Evolutionary conservation across 2,329 filamentous ascomycete species (phyloP), one percentile per base, ranked within the genome.

Genomic region (Cryphonectria radicalis): DNA sequence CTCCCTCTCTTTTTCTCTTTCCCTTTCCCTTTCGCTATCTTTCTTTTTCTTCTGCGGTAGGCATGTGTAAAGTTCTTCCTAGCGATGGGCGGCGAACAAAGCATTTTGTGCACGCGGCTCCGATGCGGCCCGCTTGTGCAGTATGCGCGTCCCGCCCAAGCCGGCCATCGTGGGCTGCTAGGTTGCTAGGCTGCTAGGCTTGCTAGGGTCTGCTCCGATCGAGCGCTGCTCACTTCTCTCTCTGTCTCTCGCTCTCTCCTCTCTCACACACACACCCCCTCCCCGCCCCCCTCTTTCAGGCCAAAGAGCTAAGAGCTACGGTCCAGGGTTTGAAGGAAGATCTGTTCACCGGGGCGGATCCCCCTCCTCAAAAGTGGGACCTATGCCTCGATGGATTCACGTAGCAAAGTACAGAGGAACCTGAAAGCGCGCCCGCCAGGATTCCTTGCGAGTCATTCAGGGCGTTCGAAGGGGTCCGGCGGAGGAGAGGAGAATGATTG

Each of bases 41-140:
- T 13, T 43, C 42, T 43, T 19, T 46, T 22, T 22, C 17, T 50
- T 19, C 28, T 37, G 64, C 46, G 43, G 43, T 32, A 28, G 19
- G n/a, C 25, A 32, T 40, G 10, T 40, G 8, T 40, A 10, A 35
- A 55, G 60, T 42, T 55, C 50, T 43, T 69, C 59, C n/a, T 19
- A 28, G 46, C 46, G 53, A 60, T 37, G 70, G 42, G 55, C 70
- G 59, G 46, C 22, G 59, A 59, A 67, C 67, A 67, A 59, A 60
- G 57, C 67, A 19, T 64, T 42, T 70, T 72, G 70, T 70, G 63
- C 67, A 62, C 65, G 60, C 66, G 62, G 63, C 70, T 70, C 22
- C 59, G 62, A 70, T 37, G 65, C 66, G 70, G 70, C 67, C 66
- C 70, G 70, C 64, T 67, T 64, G 59, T 59, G 59, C 62, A 66